Evolutionary conservation across 1,284 basidiomycete species (phyloP), one percentile per base, ranked within the genome.

Genomic region (Termitomyces sp.): DNA sequence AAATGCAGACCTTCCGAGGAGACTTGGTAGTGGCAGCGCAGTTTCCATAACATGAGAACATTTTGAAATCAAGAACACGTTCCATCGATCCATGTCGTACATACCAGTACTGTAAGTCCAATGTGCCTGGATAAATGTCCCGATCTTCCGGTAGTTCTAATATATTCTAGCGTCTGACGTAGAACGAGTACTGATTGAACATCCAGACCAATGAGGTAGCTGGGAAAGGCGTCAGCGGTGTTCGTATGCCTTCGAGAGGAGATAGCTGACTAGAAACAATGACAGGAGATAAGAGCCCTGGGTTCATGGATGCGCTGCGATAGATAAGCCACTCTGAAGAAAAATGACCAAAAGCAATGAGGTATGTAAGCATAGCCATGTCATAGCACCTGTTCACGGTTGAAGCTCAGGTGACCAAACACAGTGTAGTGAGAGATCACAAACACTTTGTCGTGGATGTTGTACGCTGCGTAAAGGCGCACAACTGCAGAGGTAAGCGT

Each of bases 261-360:
- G 47, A 11, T 18, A 53, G 74, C 92, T 76, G 68, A 97, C 96
- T 85, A 13, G 93, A 87, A 18, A 98, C 91, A 54, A 97, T 74
- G 48, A 96, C 74, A 0, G 96, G 91, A 55, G 84, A 85, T 42
- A 94, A 65, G 24, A 86, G 79, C 0, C 84, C 86, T 0, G 75
- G 62, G 50, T 77, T 79, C 41, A 91, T 57, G 53, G 80, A 86
- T 49, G 89, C 84, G 3, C 91, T 88, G 54, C 84, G 81, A 72
- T 87, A 98, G 59, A 96, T 79, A 63, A 94, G 69, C 52, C 91
- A 68, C 71, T 99, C 96, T 24, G 90, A 86, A 31, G 79, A 77
- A 66, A 97, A 97, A 74, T 99, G 96, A 10, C 77, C 81, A 59
- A 95, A 88, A 0, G 93, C 95, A 61, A 97, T 84, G 56, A 91